Base-by-base conservation (phyloP, 2,329 filamentous ascomycete species). In the Cadophora sp. region DNA sequence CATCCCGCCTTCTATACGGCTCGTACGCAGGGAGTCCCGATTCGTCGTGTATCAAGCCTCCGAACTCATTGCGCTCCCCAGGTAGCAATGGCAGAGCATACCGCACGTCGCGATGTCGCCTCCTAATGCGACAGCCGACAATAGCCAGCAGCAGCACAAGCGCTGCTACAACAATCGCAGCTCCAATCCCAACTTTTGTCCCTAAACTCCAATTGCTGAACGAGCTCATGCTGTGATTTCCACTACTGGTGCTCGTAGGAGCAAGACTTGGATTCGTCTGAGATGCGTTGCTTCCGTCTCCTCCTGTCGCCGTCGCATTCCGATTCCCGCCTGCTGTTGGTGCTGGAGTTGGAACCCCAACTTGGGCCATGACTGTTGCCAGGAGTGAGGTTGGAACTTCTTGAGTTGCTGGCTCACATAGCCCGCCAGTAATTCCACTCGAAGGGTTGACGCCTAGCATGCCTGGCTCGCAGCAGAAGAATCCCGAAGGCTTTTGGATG, bases 401-500 rank as follows among this genome's bases (percentile, higher is more conserved):
- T 61, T 69, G 68, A 29, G 67, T 64, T 46, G 62, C 43, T 14
- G 68, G 34, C 29, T 69, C 65, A 27, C 68, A 69, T 12, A 69
- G 22, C n/a, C 68, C 68, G 14, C 63, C 68, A 4, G 1, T 19
- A 14, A 14, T 43, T 1, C 62, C 65, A 16, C 31, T 63, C 3
- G 37, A 46, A 7, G 68, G 65, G n/a, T 62, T 65, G 19, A 67
- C 53, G 12, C 62, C 68, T 2, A 69, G 37, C 16, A 37, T 26
- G 19, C 68, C 68, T 3, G 65, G 62, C 19, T 67, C 51, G 48
- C 68, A 69, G 43, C 68, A 69, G 48, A 67, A 69, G 34, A 63
- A 69, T 3, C 67, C 63, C 8, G 34, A 37, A 1, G 31, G 27
- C 4, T 43, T 16, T 26, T 69, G 58, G 31, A 55, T 26, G 43